Evolutionary conservation across 1,139 yeast genomes (phyloP).

Genomic region (Yamadazyma mexicana): DNA sequence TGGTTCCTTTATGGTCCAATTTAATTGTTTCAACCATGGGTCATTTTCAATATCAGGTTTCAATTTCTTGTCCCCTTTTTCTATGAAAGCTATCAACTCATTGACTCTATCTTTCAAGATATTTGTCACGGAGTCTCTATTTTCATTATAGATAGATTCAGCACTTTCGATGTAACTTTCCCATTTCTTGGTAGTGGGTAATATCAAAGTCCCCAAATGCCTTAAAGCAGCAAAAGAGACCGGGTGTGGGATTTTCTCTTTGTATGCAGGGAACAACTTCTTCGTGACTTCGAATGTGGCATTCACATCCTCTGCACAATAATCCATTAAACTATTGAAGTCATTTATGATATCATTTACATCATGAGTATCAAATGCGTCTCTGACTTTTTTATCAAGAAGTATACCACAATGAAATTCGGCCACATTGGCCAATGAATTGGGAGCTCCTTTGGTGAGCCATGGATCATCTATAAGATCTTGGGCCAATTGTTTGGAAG

Average conservation of each 20-base stretch:
- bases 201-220: slow-evolving; percentile 70
- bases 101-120: slow-evolving; percentile 63
- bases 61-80: slow-evolving; percentile 26
- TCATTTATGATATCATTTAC: slow-evolving; percentile 55
- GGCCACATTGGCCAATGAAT: slow-evolving; percentile 81
- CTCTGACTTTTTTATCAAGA: slow-evolving; percentile 68
- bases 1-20: slow-evolving; percentile 73
- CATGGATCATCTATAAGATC: slow-evolving; percentile 65
- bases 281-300: slow-evolving; percentile 73
- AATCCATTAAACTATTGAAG: slow-evolving; percentile 62
- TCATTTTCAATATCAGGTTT: slow-evolving; percentile 46
- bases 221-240: slow-evolving; percentile 89
- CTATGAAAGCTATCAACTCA: slow-evolving; percentile 47
- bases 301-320: slow-evolving; percentile 84
- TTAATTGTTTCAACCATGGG: slow-evolving; percentile 88
- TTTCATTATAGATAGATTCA: slow-evolving; percentile 63
- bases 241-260: slow-evolving; percentile 81
- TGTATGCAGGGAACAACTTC: slow-evolving; percentile 68
- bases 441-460: slow-evolving; percentile 74
- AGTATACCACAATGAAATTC: slow-evolving; percentile 71
- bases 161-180: slow-evolving; percentile 65
- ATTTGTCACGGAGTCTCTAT: slow-evolving; percentile 55
- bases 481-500: slow-evolving; percentile 24
- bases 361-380: slow-evolving; percentile 58
- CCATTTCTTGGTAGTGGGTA: slow-evolving; percentile 83